Conservation (phyloP, 495 filamentous ascomycete genomes). For the Penicillium ucsense region DNA sequence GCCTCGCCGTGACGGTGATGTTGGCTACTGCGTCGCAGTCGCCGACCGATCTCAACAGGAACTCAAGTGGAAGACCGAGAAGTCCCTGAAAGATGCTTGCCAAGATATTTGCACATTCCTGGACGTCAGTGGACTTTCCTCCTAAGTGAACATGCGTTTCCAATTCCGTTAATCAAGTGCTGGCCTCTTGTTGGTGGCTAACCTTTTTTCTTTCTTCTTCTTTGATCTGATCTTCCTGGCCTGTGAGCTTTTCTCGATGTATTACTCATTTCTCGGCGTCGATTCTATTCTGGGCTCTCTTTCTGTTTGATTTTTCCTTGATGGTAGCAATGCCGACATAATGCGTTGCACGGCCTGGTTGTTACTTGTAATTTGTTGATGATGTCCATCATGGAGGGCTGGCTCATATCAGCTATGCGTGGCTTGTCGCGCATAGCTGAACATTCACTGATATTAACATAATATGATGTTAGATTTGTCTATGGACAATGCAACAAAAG, state of each 20-base stretch:
- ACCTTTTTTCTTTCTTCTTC: slow-evolving; percentile 1
- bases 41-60: slow-evolving; percentile 74
- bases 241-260: slow-evolving; percentile 6
- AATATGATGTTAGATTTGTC: no score
- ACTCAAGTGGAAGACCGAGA: slow-evolving; percentile 82
- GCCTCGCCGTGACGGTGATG: slow-evolving; percentile 64
- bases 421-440: no score
- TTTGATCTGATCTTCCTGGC: not conserved
- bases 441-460: no score
- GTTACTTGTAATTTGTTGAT: no score
- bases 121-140: slow-evolving; percentile 26
- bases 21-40: slow-evolving; percentile 71
- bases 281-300: no score
- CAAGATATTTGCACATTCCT: slow-evolving; percentile 70
- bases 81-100: slow-evolving; percentile 74
- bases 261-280: not conserved
- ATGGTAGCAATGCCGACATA: no score
- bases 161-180: not conserved
- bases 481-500: no score
- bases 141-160: slow-evolving; percentile 2
- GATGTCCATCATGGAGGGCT: no score
- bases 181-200: slow-evolving; percentile 2
- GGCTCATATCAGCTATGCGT: no score
- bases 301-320: no score
- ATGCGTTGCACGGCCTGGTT: no score